phyloP scores from a whole-genome alignment of 768 basidiomycete genomes.

The Cytidiella melzeri region DNA sequence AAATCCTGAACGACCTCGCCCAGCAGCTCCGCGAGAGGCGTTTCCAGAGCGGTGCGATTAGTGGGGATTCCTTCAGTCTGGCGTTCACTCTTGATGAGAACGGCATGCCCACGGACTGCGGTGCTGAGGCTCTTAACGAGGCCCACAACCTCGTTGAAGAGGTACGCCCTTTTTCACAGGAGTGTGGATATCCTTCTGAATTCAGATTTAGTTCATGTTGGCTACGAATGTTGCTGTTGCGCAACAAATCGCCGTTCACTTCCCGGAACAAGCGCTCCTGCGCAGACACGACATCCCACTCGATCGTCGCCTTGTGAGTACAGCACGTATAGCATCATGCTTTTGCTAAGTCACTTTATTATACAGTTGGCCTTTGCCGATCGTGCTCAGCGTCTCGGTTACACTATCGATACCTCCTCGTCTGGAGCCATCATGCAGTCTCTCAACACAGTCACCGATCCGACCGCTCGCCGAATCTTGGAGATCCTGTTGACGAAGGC shows the following conservation, averaged over 20 bases:
- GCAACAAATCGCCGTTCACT: constrained; percentile 86
- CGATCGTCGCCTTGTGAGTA: constrained; percentile 79
- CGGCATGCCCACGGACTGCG: constrained; percentile 78
- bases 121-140: constrained; percentile 54
- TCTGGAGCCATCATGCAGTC: constrained; percentile 81
- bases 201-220: constrained; percentile 76
- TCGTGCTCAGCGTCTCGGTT: constrained; percentile 79
- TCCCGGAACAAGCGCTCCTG: constrained; percentile 95
- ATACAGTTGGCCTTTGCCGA: constrained; percentile 77
- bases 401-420: constrained; percentile 73
- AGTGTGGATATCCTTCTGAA: too few relatives aligned
- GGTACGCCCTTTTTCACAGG: constrained; percentile 42
- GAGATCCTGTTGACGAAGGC: constrained; percentile 84
- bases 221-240: constrained; percentile 87
- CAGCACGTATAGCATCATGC: neutral
- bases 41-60: constrained; percentile 75
- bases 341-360: constrained; percentile 8
- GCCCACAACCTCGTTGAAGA: constrained; percentile 87
- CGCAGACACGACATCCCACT: constrained; percentile 92
- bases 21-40: constrained; percentile 67
- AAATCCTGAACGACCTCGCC: constrained; percentile 59
- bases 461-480: constrained; percentile 69
- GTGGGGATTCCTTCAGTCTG: constrained; percentile 61
- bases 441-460: constrained; percentile 67
- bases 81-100: constrained; percentile 74